Evolutionary conservation across 768 basidiomycete species (phyloP).

Genomic region (Russula sp.): DNA sequence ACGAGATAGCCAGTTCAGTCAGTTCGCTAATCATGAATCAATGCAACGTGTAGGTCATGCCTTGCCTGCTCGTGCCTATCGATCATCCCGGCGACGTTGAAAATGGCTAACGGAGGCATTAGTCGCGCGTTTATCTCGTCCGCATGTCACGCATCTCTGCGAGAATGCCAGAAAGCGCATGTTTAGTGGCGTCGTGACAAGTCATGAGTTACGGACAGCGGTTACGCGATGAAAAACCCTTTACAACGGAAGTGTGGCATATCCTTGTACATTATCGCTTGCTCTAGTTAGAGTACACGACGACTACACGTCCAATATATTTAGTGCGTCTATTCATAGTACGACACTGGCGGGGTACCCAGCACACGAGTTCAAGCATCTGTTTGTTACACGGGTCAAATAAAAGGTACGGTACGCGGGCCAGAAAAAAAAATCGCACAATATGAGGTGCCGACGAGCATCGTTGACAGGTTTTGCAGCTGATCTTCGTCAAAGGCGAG

Average conservation of each 20-base stretch:
- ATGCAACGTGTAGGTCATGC: slow-evolving; percentile 20
- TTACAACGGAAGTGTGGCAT: neutral
- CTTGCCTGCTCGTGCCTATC: slow-evolving; percentile 13
- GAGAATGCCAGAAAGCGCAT: neutral
- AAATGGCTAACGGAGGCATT: neutral
- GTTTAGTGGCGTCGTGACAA: neutral
- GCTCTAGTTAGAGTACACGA: neutral
- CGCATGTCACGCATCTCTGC: slow-evolving; percentile 1
- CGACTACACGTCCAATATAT: neutral
- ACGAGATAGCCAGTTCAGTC: neutral
- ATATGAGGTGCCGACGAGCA: slow-evolving; percentile 87
- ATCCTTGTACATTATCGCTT: neutral
- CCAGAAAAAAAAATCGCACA: slow-evolving; percentile 42
- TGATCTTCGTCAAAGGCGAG: slow-evolving; percentile 85
- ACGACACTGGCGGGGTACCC: neutral
- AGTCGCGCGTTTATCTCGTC: slow-evolving; percentile 1
- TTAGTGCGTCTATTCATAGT: neutral
- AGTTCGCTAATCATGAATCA: neutral
- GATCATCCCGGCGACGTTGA: slow-evolving; percentile 13
- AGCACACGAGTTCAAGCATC: slow-evolving; percentile 23
- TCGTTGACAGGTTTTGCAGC: slow-evolving; percentile 76
- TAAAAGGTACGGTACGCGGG: slow-evolving; percentile 8
- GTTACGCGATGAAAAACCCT: neutral
- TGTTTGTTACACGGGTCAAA: slow-evolving; percentile 21
- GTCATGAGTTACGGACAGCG: neutral